These are phyloP conservation scores for Penicillium canariense DNA, from an alignment of 495 filamentous ascomycete genomes.

Conservation along the genomic window DNA sequence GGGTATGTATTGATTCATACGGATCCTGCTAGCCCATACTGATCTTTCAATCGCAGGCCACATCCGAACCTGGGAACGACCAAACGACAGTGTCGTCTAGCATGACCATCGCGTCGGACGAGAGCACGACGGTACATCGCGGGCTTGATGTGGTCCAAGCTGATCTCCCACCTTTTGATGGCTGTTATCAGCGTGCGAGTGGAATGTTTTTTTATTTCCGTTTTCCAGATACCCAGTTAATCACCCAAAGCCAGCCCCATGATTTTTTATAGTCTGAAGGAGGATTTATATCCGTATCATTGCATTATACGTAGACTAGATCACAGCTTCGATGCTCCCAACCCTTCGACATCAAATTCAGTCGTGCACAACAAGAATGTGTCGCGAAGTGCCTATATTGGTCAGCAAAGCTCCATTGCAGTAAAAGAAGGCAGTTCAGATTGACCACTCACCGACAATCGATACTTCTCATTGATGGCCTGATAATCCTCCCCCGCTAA, in stretches of 20 bases:
- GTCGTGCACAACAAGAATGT: conserved; percentile 62
- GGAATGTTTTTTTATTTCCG: conserved; percentile 3
- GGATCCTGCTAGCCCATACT: neutral
- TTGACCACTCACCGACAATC: conserved; percentile 42
- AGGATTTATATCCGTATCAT: neutral
- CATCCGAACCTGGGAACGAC: conserved; percentile 83
- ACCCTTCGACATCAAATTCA: conserved; percentile 48
- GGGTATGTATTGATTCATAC: conserved; percentile 53
- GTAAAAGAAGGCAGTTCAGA: neutral
- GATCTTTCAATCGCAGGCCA: conserved; percentile 56
- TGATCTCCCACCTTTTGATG: neutral
- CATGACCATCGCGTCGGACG: conserved; percentile 14
- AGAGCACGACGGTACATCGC: neutral
- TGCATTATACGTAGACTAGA: neutral
- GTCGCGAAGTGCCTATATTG: conserved; percentile 50
- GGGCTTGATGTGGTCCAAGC: neutral
- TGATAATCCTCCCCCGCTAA: conserved; percentile 62
- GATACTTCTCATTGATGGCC: conserved; percentile 54
- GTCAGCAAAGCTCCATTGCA: neutral
- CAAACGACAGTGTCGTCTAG: conserved; percentile 53
- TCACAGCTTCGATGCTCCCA: conserved; percentile 26
- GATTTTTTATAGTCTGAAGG: neutral
- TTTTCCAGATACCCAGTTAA: conserved; percentile 24
- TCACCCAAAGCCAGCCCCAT: conserved; percentile 3
- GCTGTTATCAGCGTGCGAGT: neutral